Base-by-base conservation (phyloP, 1,139 yeast species). In the Debaryomyces udenii region DNA sequence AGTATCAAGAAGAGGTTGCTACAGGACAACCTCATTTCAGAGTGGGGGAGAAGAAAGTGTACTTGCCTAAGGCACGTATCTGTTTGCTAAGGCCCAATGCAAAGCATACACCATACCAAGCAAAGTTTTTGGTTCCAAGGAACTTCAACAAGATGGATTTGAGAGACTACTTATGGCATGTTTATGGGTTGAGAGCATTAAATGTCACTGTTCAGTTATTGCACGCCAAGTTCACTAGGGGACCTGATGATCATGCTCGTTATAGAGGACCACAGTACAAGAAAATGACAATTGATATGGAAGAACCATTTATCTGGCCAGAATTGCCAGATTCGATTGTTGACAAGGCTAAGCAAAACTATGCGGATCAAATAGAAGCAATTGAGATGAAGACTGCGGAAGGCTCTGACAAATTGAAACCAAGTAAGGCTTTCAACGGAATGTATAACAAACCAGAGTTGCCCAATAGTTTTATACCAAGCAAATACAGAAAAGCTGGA, bases 251-350 rank as follows among this genome's bases (percentile, higher is more conserved):
- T 48, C 74, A 80, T 42, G 88, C 86, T 23, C 81, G 96, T 55
- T 79, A 83, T 62, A 80, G 96, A 65, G 71, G 75, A 6, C 83
- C 95, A 2, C 96, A 89, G 66, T 78, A 79, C 53, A 91, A 91
- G 70, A 89, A 90, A 65, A 91, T 91, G 97, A 90, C 96, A 13
- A 84, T 90, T 40, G 96, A 89, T 56, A 86, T 91, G 93, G 81
- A 80, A 41, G 89, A 89, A 50, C 97, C 98, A 14, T 91, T 91
- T 58, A 76, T 90, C 38, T 91, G 97, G 97, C 98, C 98, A 3
- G 84, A 77, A 37, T 81, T 83, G 52, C 67, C 76, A 2, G 48
- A 50, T 22, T 61, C 52, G 16, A 40, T 59, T 36, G 61, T 59
- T 32, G 63, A 59, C 17, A 49, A 47, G 23, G 55, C 65, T 24